Evolutionary conservation across 495 filamentous ascomycete species (phyloP).

Genomic region (Aspergillus funiculosus): DNA sequence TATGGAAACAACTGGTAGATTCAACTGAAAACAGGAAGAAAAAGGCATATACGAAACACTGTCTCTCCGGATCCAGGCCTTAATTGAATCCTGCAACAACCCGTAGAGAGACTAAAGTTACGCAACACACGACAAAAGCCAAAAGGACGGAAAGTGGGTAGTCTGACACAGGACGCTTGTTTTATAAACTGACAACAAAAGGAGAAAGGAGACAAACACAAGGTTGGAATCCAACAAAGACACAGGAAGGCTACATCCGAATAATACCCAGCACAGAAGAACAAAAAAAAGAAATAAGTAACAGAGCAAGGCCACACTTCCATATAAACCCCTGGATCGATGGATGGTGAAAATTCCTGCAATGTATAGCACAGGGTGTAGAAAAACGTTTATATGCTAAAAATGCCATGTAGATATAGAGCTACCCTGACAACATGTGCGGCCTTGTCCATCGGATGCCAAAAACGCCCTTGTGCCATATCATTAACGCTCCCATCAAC

Average conservation of each 20-base stretch:
- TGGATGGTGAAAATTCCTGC: slow-evolving; percentile 12
- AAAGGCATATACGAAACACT: slow-evolving; percentile 7
- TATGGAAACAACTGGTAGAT: slow-evolving; percentile 10
- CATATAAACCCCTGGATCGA: slow-evolving; percentile 20
- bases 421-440: slow-evolving; percentile 8
- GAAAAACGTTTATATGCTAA: slow-evolving; percentile 21
- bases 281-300: slow-evolving; percentile 3
- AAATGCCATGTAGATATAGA: slow-evolving; percentile 17
- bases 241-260: slow-evolving; percentile 11
- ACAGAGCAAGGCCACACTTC: slow-evolving; percentile 13
- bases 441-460: slow-evolving; percentile 17
- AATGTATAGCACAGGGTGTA: slow-evolving; percentile 11
- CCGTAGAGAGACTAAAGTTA: background rate
- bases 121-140: background rate
- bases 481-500: slow-evolving; percentile 15
- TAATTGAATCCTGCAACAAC: slow-evolving; percentile 5
- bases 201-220: background rate
- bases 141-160: background rate
- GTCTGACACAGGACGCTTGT: slow-evolving; percentile 1
- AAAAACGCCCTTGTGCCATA: slow-evolving; percentile 17
- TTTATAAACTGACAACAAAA: slow-evolving; percentile 8
- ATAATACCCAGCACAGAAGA: slow-evolving; percentile 12
- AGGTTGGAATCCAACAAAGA: slow-evolving; percentile 6
- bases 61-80: background rate
- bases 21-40: slow-evolving; percentile 3